phyloP scores from a whole-genome alignment of 1,284 basidiomycete species.

The Pseudozyma thailandica region DNA sequence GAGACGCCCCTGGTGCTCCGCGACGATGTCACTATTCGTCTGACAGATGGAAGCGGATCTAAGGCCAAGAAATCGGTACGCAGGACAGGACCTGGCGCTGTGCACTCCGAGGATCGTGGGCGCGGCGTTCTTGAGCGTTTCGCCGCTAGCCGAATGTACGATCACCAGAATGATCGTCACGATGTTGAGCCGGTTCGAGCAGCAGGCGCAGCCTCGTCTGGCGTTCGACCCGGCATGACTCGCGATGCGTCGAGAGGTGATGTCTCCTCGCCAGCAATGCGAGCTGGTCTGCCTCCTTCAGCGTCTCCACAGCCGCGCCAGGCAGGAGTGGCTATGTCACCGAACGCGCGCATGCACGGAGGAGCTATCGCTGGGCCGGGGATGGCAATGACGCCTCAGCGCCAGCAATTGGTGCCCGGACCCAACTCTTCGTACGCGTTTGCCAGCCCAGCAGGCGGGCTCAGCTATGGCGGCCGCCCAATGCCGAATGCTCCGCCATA shows the following conservation, averaged over 20 bases:
- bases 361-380: conserved; percentile 5
- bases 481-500: conserved; percentile 12
- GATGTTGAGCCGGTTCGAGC: conserved; percentile 26
- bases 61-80: conserved; percentile 27
- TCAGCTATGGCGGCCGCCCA: conserved; percentile 10
- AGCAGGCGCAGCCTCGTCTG: background rate
- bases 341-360: conserved; percentile 23
- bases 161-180: conserved; percentile 40
- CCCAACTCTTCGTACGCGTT: conserved; percentile 37
- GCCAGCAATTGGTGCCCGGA: conserved; percentile 22
- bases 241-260: conserved; percentile 1
- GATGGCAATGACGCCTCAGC: conserved; percentile 22
- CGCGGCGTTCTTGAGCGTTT: conserved; percentile 37
- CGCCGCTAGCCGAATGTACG: conserved; percentile 39
- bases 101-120: conserved; percentile 23
- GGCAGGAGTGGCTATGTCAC: conserved; percentile 19
- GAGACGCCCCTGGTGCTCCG: conserved; percentile 33
- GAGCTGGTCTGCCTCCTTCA: background rate
- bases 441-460: conserved; percentile 20
- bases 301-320: conserved; percentile 4
- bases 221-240: background rate
- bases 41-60: conserved; percentile 37
- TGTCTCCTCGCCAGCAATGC: conserved; percentile 2
- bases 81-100: conserved; percentile 9
- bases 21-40: conserved; percentile 49